These are phyloP conservation scores for Citrus glauca DNA, from an alignment of 345 rosid genomes.

Conservation along the genomic window DNA sequence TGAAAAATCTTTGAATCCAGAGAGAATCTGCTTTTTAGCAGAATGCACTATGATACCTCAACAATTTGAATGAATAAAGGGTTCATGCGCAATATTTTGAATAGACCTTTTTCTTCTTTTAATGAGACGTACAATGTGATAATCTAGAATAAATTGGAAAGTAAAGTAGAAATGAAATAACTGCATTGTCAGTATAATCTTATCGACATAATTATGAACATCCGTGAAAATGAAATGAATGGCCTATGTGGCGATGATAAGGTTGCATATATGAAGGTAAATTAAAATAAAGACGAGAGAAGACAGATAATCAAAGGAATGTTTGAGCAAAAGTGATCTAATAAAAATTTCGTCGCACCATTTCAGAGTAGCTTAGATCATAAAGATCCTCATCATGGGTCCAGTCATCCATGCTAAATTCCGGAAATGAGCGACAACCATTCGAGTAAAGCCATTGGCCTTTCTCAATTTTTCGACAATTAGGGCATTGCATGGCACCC, in stretches of 20 bases:
- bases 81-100: background rate
- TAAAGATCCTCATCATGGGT: conserved; percentile 82
- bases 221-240: background rate
- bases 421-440: conserved; percentile 71
- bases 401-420: conserved; percentile 87
- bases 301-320: background rate
- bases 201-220: background rate
- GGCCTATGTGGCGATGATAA: background rate
- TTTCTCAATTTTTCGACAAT: conserved; percentile 93
- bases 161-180: background rate
- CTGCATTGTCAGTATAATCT: background rate
- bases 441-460: conserved; percentile 98
- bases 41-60: background rate
- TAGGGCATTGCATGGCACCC: conserved; percentile 99
- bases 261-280: background rate
- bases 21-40: background rate
- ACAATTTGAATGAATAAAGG: background rate
- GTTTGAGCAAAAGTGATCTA: conserved; percentile 1
- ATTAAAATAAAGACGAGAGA: background rate
- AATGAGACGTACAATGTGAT: background rate
- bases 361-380: conserved; percentile 77
- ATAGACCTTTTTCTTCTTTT: background rate
- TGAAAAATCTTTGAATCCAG: background rate
- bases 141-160: background rate
- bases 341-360: conserved; percentile 37